phyloP scores from a whole-genome alignment of 2,329 filamentous ascomycete species.

The Akanthomyces dipterigenus region DNA sequence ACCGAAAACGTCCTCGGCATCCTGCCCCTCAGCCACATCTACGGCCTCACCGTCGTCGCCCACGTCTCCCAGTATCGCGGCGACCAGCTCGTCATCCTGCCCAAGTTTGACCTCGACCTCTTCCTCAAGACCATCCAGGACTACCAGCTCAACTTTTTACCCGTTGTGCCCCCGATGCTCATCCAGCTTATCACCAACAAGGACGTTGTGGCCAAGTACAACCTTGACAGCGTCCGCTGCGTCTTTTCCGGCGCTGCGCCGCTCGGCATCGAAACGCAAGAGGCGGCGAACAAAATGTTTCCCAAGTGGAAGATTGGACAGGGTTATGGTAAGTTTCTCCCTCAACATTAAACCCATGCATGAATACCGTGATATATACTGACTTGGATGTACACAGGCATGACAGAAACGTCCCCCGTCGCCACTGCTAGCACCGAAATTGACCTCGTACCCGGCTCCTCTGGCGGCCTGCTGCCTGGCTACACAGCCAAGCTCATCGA shows the following conservation, averaged over 20 bases:
- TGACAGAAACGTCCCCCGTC: conserved; percentile 68
- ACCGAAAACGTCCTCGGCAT: conserved; percentile 54
- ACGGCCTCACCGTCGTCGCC: conserved; percentile 65
- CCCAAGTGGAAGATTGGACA: conserved; percentile 62
- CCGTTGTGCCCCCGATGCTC: conserved; percentile 71
- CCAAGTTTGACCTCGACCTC: conserved; percentile 65
- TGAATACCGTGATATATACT: no score
- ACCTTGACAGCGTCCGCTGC: conserved; percentile 58
- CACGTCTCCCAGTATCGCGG: conserved; percentile 62
- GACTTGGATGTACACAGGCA: conserved; percentile 33
- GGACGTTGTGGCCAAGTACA: conserved; percentile 52
- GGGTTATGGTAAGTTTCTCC: conserved; percentile 53
- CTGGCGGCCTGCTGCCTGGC: conserved; percentile 59
- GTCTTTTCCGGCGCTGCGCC: conserved; percentile 72
- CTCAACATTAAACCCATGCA: no score
- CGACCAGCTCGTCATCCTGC: conserved; percentile 65
- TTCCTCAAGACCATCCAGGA: conserved; percentile 59
- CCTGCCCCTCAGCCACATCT: conserved; percentile 79
- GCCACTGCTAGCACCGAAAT: conserved; percentile 48
- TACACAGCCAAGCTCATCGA: conserved; percentile 58
- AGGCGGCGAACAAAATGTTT: conserved; percentile 53
- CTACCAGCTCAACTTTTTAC: conserved; percentile 62
- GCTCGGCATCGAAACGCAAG: conserved; percentile 60
- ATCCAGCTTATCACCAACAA: conserved; percentile 64
- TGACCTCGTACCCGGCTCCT: conserved; percentile 63